Evolutionary conservation across 2,329 filamentous ascomycete genomes (phyloP).

Genomic region (Aspergillus pseudoviridinutans): DNA sequence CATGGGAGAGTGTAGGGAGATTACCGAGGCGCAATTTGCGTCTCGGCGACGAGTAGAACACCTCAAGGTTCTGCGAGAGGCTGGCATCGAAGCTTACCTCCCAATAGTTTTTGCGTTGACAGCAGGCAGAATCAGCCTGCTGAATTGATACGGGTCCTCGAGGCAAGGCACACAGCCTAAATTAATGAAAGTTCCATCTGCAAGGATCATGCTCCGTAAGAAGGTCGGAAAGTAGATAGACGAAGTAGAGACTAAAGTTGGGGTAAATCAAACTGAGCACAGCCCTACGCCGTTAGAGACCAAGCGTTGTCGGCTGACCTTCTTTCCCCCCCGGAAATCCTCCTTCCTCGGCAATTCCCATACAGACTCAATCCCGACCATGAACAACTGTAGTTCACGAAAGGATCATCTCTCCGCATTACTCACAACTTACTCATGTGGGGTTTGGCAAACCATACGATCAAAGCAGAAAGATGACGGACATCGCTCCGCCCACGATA

Average conservation of each 20-base stretch:
- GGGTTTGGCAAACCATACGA: slow-evolving; percentile 13
- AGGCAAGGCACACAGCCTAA: not conserved
- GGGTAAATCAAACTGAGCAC: not conserved
- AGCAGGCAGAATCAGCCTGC: slow-evolving; percentile 41
- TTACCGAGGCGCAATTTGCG: slow-evolving; percentile 30
- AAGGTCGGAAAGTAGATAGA: not conserved
- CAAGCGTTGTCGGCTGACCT: not conserved
- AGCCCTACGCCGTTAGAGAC: not conserved
- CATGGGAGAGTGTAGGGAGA: slow-evolving; percentile 30
- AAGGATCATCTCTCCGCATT: slow-evolving; percentile 15
- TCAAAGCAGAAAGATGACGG: not conserved
- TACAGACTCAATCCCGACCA: not conserved
- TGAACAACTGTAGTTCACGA: not conserved
- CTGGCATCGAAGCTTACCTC: slow-evolving; percentile 26
- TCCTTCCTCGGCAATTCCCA: slow-evolving; percentile 5
- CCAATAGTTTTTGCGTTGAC: slow-evolving; percentile 31
- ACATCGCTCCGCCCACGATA: slow-evolving; percentile 6
- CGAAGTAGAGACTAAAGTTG: not conserved
- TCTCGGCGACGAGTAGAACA: slow-evolving; percentile 30
- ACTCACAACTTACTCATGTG: slow-evolving; percentile 33
- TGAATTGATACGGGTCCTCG: slow-evolving; percentile 25
- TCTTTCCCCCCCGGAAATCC: not conserved
- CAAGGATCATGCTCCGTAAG: not conserved
- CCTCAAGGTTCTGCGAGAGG: slow-evolving; percentile 27
- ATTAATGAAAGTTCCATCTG: not conserved